These are phyloP conservation scores for Ophiostoma sp. DNA, from an alignment of 2,329 filamentous ascomycete species.

Conservation along the genomic window DNA sequence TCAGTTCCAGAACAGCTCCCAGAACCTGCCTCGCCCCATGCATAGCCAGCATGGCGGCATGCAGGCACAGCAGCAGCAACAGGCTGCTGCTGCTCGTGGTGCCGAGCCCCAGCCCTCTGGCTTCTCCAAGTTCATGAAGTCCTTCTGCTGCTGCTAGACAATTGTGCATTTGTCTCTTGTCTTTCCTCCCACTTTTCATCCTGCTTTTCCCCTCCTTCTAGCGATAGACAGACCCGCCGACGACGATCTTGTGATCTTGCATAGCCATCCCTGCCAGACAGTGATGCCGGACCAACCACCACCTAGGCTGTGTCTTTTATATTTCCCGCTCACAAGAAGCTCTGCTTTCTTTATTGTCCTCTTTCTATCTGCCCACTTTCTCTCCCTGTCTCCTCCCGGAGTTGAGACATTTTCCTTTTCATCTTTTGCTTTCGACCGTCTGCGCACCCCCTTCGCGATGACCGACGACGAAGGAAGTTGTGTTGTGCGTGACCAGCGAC, in stretches of 20 bases:
- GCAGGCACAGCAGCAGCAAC: constrained; percentile 49
- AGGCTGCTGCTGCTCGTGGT: constrained; percentile 54
- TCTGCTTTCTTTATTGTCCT: neutral
- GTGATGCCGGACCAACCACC: neutral
- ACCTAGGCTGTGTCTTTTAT: neutral
- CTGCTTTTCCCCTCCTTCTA: neutral
- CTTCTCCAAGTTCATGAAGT: constrained; percentile 90
- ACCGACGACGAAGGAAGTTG: neutral
- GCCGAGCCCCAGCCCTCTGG: constrained; percentile 75
- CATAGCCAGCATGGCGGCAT: constrained; percentile 59
- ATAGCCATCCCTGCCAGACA: constrained; percentile 15
- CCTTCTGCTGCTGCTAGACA: constrained; percentile 78
- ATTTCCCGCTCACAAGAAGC: neutral
- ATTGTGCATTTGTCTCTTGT: neutral
- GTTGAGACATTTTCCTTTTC: neutral
- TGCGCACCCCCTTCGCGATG: neutral
- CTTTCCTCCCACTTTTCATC: neutral
- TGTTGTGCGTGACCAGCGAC: neutral
- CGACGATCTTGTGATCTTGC: constrained; percentile 9
- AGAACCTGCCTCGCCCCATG: constrained; percentile 71
- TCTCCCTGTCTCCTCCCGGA: neutral
- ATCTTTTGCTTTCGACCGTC: neutral
- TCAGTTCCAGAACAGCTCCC: constrained; percentile 93
- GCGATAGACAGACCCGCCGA: constrained; percentile 6
- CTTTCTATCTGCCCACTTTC: neutral